Conservation (phyloP, 305 asterid genomes). For the Rubia balearica region DNA sequence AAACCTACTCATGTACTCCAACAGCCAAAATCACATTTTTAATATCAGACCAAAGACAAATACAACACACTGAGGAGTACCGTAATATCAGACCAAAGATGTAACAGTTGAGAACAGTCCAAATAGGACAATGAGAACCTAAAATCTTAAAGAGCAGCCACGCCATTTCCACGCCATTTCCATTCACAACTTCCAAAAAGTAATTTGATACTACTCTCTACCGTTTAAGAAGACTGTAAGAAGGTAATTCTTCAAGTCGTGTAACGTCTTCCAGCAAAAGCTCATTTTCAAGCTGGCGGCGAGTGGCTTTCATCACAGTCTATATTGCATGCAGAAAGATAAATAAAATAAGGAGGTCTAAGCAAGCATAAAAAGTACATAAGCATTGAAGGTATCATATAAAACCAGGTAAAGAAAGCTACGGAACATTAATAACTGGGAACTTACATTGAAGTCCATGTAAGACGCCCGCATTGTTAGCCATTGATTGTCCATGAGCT, state of each 20-base stretch:
- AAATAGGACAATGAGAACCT: background rate
- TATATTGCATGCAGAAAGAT: conserved; percentile 18
- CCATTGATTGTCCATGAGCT: conserved; percentile 98
- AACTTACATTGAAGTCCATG: conserved; percentile 94
- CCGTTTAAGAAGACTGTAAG: conserved; percentile 66
- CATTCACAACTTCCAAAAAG: background rate
- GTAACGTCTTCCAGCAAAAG: conserved; percentile 76
- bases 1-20: conserved; percentile 4
- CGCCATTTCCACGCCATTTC: background rate
- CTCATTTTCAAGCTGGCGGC: conserved; percentile 89
- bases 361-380: background rate
- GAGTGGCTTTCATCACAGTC: conserved; percentile 98
- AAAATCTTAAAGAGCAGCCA: background rate
- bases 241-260: conserved; percentile 85
- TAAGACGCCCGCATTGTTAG: conserved; percentile 96
- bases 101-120: conserved; percentile 1
- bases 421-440: background rate
- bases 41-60: too few species aligned
- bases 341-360: background rate
- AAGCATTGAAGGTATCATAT: background rate
- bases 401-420: background rate
- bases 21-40: background rate
- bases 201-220: conserved; percentile 16
- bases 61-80: background rate
- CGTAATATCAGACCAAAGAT: background rate